Evolutionary conservation across 139 green algal species (phyloP).

Genomic region (Coelastrella sp.): DNA sequence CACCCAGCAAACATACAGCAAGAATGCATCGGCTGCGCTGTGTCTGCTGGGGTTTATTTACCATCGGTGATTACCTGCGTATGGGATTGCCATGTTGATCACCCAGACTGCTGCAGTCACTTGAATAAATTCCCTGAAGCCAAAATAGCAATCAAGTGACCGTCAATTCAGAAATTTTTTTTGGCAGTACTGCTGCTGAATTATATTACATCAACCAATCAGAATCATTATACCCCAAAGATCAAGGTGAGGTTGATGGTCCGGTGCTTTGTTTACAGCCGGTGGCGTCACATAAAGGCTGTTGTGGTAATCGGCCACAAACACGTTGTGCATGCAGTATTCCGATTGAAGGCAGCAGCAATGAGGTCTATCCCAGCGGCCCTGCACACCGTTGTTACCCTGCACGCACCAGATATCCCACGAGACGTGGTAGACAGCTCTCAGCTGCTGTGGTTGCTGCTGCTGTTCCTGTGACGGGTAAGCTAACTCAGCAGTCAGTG

Average conservation of each 20-base stretch:
- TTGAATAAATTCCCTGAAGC: slow-evolving; percentile 32
- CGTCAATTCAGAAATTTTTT: background rate
- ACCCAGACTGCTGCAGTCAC: slow-evolving; percentile 42
- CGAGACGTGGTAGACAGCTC: background rate
- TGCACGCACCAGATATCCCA: slow-evolving; percentile 26
- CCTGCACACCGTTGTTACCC: background rate
- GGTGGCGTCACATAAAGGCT: too few relatives aligned
- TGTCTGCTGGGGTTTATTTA: background rate
- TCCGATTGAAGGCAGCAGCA: too few relatives aligned
- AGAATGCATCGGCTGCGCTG: background rate
- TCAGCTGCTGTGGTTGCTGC: background rate
- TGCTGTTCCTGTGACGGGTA: background rate
- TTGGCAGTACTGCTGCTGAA: background rate
- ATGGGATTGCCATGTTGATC: slow-evolving; percentile 25
- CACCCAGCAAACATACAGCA: too few relatives aligned
- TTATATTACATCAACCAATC: background rate
- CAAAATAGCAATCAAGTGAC: background rate
- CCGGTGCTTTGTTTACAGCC: too few relatives aligned
- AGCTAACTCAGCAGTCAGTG: background rate
- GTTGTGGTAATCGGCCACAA: too few relatives aligned
- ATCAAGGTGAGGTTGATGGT: too few relatives aligned
- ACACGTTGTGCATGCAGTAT: background rate
- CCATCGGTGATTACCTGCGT: slow-evolving; percentile 12
- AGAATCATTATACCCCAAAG: too few relatives aligned
- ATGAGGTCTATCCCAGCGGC: too few relatives aligned